Base-by-base conservation (phyloP, 139 green algal species). In the Gonium pectorale region DNA sequence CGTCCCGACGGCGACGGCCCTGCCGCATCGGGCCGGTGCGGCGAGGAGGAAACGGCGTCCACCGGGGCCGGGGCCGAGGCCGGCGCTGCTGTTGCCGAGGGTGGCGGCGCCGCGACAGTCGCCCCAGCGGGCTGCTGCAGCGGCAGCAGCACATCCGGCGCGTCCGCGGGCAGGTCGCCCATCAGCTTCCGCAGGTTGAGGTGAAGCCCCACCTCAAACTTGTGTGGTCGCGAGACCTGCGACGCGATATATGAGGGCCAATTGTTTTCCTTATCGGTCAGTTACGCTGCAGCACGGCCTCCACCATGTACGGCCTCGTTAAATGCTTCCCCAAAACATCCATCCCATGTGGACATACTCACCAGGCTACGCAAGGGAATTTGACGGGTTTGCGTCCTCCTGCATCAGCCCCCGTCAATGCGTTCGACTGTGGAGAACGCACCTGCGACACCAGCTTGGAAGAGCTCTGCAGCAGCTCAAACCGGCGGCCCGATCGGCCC, bases 161-260 rank as follows among this genome's bases (percentile, higher is more conserved):
- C 77, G 60, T 73, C 77, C 27, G 31, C 38, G 8, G 75, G 44
- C n/a, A 72, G 60, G 40, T 83, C 77, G 13, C 62, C 77, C 43
- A 74, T 8, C 41, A 85, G 33, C 79, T 85, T 85, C 49, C 62
- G 79, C 46, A 85, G 46, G 63, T 78, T 67, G 35, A 85, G 35
- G 79, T 85, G 64, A 4, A 85, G 66, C 2, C 46, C 79, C 64
- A 85, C 64, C 49, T 85, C 79, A 19, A 85, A 84, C 22, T n/a
- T n/a, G 63, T 67, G 46, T 11, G 44, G 63, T 2, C 46, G 63
- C 0, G 78, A 51, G 5, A 75, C 43, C 63, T 77, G 62, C 43
- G 43, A 7, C n/a, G n/a, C n/a, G n/a, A n/a, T n/a, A n/a, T 29
- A 71, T 29, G 5, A 6, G 17, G 21, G 13, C 8, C 37, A 22